phyloP scores from a whole-genome alignment of 441 rosid genomes.

The Erodium moschatum region DNA sequence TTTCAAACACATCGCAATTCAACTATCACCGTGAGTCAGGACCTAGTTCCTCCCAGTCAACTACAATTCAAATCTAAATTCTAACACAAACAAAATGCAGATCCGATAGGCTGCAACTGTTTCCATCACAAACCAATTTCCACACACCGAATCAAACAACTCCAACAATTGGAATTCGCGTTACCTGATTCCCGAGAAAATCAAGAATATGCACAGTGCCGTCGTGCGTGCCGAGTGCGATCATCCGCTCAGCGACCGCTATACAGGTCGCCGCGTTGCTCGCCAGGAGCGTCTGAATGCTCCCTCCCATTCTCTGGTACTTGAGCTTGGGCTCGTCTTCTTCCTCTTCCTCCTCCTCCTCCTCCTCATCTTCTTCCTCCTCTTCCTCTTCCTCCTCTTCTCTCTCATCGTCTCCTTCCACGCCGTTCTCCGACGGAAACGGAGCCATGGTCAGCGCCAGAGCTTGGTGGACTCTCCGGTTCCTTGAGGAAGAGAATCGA shows the following conservation, averaged over 20 bases:
- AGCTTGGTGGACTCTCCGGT: neutral
- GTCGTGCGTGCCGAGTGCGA: slow-evolving; percentile 87
- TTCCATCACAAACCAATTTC: too few relatives aligned
- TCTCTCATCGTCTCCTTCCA: slow-evolving; percentile 77
- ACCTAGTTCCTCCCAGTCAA: neutral
- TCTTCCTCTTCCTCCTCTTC: slow-evolving; percentile 46
- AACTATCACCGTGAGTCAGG: neutral
- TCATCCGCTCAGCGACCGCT: slow-evolving; percentile 87
- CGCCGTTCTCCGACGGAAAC: slow-evolving; percentile 82
- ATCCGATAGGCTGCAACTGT: neutral
- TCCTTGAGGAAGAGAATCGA: neutral
- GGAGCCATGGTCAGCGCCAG: slow-evolving; percentile 43
- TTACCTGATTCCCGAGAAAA: slow-evolving; percentile 89
- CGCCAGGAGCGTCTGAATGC: slow-evolving; percentile 66
- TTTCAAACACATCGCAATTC: neutral
- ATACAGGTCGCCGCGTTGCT: slow-evolving; percentile 88
- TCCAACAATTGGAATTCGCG: neutral
- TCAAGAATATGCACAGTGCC: slow-evolving; percentile 91
- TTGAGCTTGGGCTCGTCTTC: slow-evolving; percentile 94
- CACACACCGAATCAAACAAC: too few relatives aligned
- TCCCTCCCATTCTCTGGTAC: slow-evolving; percentile 96
- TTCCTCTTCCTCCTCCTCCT: slow-evolving; percentile 48
- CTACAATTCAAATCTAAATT: neutral
- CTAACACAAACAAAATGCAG: neutral
- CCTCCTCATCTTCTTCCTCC: slow-evolving; percentile 46